Base-by-base conservation (phyloP, 305 asterid species). In the Solanum hybrid region DNA sequence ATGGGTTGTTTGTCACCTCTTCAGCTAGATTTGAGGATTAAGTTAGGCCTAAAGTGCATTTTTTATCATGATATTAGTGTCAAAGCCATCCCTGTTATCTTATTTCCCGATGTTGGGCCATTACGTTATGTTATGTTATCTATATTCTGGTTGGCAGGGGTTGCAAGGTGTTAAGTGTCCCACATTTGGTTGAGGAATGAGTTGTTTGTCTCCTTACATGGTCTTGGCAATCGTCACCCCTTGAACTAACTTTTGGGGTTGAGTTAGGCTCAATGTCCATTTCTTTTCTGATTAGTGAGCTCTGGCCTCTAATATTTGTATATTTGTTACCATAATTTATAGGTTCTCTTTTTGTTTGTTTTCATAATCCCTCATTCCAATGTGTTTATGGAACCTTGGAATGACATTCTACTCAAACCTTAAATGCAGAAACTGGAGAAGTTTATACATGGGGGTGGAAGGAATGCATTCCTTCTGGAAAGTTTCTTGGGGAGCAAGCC, bases 361-460 rank as follows among this genome's bases (percentile, higher is more conserved):
- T 82, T 19, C 45, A 26, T 45, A 32, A 40, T 42, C 86, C 22
- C 86, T 32, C 51, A 17, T 88, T 51, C 10, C 60, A 76, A 66
- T 12, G 56, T 76, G 35, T 45, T 38, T 45, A 10, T 42, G 34
- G 69, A 31, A 31, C 40, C 82, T 17, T n/a, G 73, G 24, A 36
- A 42, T 88, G 80, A 88, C 90, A 42, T 86, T 69, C 84, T 84
- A 85, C 37, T 90, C 88, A 60, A 35, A 90, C 72, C 88, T 91
- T 88, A 87, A 76, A 90, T 88, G 94, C 95, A 95, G 99, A 90
- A 90, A 90, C 87, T 81, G 98, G 98, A 77, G 98, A 96, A 88
- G 98, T 96, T 79, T 96, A 94, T 92, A 95, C 99, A 56, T 97
- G 99, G 99, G 99, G 99, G 69, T 96, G 99, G 99, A 97, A 95